These are phyloP conservation scores for Pseudopediastrum boryanum DNA, from an alignment of 139 green algal genomes.

Conservation along the genomic window DNA sequence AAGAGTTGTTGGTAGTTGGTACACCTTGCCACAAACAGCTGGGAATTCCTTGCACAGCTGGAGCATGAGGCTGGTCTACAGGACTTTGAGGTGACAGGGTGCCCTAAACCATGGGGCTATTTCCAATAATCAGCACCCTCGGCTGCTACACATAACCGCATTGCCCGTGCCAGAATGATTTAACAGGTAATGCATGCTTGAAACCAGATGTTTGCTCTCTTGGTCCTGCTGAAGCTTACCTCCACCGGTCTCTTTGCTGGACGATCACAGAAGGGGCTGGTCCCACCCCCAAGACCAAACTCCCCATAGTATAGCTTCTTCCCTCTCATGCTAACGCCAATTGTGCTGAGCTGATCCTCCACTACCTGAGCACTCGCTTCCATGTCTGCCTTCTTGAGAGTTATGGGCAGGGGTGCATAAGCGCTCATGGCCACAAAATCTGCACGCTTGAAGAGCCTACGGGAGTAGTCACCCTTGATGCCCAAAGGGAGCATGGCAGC, in stretches of 20 bases:
- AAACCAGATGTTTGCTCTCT: neutral
- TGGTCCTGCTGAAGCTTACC: neutral
- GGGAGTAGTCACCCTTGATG: neutral
- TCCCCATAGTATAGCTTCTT: too few relatives aligned
- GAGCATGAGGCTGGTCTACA: too few relatives aligned
- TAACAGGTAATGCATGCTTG: neutral
- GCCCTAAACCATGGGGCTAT: too few relatives aligned
- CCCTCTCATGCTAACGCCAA: too few relatives aligned
- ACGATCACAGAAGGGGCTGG: conserved; percentile 16
- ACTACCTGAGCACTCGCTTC: neutral
- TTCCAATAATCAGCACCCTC: too few relatives aligned
- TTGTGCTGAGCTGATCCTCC: neutral
- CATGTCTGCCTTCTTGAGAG: neutral
- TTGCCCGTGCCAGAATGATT: neutral
- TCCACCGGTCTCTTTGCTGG: conserved; percentile 12
- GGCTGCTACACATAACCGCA: too few relatives aligned
- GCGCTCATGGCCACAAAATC: conserved; percentile 21
- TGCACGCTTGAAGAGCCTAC: neutral
- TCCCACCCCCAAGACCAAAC: conserved; percentile 22
- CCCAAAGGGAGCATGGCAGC: conserved; percentile 3
- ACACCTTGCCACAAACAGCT: too few relatives aligned
- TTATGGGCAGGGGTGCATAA: conserved; percentile 1
- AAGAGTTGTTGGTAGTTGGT: too few relatives aligned
- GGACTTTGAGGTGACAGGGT: too few relatives aligned
- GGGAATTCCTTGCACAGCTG: too few relatives aligned